Conservation (phyloP, 495 filamentous ascomycete species). For the Lepidopterella palustris region DNA sequence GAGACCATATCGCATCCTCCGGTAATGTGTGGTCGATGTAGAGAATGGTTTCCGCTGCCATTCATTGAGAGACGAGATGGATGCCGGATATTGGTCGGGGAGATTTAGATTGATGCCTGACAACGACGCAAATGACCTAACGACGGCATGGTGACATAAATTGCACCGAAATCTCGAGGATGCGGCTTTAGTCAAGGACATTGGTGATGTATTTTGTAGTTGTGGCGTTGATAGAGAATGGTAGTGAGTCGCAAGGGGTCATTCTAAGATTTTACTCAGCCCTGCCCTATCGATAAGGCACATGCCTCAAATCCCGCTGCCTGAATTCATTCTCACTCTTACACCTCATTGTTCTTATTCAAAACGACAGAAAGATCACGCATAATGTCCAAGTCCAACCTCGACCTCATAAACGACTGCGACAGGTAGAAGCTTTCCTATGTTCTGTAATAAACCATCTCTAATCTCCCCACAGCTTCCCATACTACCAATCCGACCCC, state of each 20-base stretch:
- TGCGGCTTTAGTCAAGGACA: background rate
- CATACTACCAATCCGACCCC: slow-evolving; percentile 35
- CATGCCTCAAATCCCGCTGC: too few species aligned
- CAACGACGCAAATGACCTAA: slow-evolving; percentile 5
- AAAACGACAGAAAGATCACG: too few species aligned
- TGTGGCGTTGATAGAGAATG: too few species aligned
- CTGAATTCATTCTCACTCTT: too few species aligned
- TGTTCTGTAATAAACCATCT: background rate
- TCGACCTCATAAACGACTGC: slow-evolving; percentile 39
- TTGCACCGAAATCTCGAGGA: slow-evolving; percentile 4
- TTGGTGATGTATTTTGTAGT: too few species aligned
- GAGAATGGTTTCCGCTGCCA: background rate
- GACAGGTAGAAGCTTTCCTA: slow-evolving; percentile 24
- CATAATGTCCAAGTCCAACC: slow-evolving; percentile 27
- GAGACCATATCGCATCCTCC: background rate
- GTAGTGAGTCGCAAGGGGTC: too few species aligned
- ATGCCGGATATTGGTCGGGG: background rate
- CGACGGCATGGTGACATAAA: background rate
- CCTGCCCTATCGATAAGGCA: too few species aligned
- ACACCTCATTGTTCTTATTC: too few species aligned
- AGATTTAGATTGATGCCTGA: background rate
- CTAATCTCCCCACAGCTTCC: slow-evolving; percentile 27
- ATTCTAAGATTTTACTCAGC: too few species aligned
- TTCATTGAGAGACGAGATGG: background rate
- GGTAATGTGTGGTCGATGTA: background rate